phyloP scores from a whole-genome alignment of 805 yeast species.

The Komagataella kurtzmanii region DNA sequence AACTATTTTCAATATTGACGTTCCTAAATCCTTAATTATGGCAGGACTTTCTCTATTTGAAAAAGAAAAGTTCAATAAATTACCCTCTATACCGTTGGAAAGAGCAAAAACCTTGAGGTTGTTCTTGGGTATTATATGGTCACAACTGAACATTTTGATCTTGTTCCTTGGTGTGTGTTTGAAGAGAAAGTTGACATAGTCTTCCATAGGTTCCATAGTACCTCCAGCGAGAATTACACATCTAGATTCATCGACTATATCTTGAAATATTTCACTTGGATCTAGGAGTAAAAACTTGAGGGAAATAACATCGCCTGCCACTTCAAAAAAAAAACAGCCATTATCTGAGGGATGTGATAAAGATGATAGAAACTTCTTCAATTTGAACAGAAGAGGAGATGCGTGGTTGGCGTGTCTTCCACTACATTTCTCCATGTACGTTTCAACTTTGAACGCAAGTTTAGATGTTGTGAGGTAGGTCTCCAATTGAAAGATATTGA shows the following conservation, averaged over 20 bases:
- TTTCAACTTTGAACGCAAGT: slow-evolving; percentile 74
- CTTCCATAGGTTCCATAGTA: slow-evolving; percentile 27
- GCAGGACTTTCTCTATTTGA: slow-evolving; percentile 35
- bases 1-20: slow-evolving; percentile 26
- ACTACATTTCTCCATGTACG: slow-evolving; percentile 32
- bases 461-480: slow-evolving; percentile 53
- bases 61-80: slow-evolving; percentile 52
- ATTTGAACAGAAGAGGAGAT: slow-evolving; percentile 49
- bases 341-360: slow-evolving; percentile 65
- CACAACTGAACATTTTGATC: slow-evolving; percentile 54
- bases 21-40: slow-evolving; percentile 40
- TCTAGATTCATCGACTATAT: slow-evolving; percentile 47
- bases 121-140: slow-evolving; percentile 66
- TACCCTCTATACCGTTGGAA: slow-evolving; percentile 8
- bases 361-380: slow-evolving; percentile 49
- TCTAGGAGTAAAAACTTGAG: slow-evolving; percentile 67
- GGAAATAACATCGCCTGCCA: slow-evolving; percentile 15
- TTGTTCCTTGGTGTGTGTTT: slow-evolving; percentile 33
- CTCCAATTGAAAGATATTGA: slow-evolving; percentile 58
- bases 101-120: slow-evolving; percentile 54
- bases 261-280: slow-evolving; percentile 59
- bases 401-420: slow-evolving; percentile 4
- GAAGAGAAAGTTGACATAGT: slow-evolving; percentile 1
- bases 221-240: slow-evolving; percentile 87
- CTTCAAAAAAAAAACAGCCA: slow-evolving; percentile 63